Base-by-base conservation (phyloP, 495 filamentous ascomycete species). In the Trypethelium eluteriae region DNA sequence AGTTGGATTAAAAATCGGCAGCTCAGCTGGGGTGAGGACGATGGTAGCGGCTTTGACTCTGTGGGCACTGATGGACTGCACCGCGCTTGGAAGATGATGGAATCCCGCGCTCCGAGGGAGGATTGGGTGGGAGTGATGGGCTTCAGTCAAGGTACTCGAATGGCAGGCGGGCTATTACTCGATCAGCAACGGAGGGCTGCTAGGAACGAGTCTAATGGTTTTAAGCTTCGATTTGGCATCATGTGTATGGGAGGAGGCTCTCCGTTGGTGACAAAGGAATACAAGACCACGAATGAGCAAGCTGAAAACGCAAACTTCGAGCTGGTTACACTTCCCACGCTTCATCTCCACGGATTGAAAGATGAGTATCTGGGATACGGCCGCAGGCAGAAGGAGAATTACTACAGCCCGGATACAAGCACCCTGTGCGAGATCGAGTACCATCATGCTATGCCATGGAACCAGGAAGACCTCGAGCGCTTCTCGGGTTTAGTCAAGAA, bases 361-460 rank as follows among this genome's bases (percentile, higher is more conserved):
- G 53, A 59, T 32, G 32, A 59, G 32, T 34, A 35, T 36, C 6
- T 59, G 7, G 53, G 36, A 34, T 35, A 59, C 32, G 11, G 11
- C 34, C 11, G 53, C 10, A 59, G 36, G 53, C 53, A 59, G 14
- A 59, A 34, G 7, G 53, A 34, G 10, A 59, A 5, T 6, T 36
- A 59, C 53, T 59, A 35, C 32, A 59, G 53, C 32, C 53, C 25
- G 53, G 53, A 59, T 6, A 59, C 53, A 36, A 34, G 53, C 53
- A 59, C 53, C 11, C 53, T 59, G 34, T 36, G 7, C 53, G 53
- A 59, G 53, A 59, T 59, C 32, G 32, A 59, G 11, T 59, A 59
- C 18, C 53, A 59, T 36, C 53, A 59, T 32, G 53, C 53, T 7
- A 59, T 59, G 53, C 53, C 53, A 59, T 59, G 53, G 53, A 18